Evolutionary conservation across 2,329 filamentous ascomycete genomes (phyloP).

Genomic region (Macrophomina tecta): DNA sequence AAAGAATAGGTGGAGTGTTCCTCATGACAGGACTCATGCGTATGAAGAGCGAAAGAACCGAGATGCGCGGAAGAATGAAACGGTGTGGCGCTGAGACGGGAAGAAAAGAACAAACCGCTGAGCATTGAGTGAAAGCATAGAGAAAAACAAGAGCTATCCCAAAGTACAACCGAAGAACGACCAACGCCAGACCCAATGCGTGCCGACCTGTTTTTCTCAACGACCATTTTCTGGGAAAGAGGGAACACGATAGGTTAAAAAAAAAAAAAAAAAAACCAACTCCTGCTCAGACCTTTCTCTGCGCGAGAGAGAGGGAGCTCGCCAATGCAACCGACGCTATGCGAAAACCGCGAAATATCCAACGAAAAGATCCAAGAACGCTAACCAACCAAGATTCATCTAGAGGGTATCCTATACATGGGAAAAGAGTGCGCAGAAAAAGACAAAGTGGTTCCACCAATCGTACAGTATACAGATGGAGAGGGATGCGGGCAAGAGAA

Average conservation of each 20-base stretch:
- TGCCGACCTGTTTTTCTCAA: neutral
- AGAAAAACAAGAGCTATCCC: neutral
- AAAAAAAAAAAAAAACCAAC: neutral
- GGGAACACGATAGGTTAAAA: neutral
- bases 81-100: neutral
- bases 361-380: neutral
- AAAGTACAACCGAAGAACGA: neutral
- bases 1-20: neutral
- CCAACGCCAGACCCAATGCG: neutral
- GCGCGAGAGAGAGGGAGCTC: neutral
- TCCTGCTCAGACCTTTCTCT: conserved; percentile 4
- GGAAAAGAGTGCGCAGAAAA: neutral
- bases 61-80: neutral
- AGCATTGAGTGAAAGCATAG: neutral
- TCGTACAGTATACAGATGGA: conserved; percentile 13
- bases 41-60: neutral
- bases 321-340: conserved; percentile 24
- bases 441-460: neutral
- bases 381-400: neutral
- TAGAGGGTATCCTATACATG: conserved; percentile 10
- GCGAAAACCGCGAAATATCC: conserved; percentile 13
- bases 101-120: neutral
- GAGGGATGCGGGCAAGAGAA: neutral
- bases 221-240: neutral
- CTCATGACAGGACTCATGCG: neutral